These are phyloP conservation scores for Erodium texanum DNA, from an alignment of 441 rosid species.

Conservation along the genomic window DNA sequence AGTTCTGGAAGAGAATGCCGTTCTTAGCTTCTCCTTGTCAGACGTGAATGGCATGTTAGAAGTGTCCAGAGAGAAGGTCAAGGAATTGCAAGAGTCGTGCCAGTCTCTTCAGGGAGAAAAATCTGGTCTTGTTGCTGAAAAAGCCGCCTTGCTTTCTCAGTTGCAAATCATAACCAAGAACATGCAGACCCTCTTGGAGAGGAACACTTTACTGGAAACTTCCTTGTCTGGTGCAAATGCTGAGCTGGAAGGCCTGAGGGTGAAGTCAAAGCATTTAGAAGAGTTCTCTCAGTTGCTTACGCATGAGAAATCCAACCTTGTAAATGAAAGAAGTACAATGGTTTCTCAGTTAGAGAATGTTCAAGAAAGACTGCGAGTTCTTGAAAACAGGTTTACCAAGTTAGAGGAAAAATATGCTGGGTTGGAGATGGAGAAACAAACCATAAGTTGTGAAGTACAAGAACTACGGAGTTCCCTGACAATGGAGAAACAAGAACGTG, in stretches of 20 bases:
- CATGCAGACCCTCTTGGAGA: conserved; percentile 58
- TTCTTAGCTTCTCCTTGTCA: conserved; percentile 38
- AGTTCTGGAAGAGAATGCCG: conserved; percentile 44
- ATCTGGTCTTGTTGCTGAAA: conserved; percentile 36
- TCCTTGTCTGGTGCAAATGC: conserved; percentile 45
- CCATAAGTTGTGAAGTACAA: conserved; percentile 41
- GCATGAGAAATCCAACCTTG: conserved; percentile 43
- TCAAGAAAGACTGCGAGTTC: conserved; percentile 48
- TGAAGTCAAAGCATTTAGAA: conserved; percentile 51
- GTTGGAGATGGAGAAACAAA: conserved; percentile 42
- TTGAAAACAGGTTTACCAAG: conserved; percentile 55
- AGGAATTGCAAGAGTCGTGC: conserved; percentile 46
- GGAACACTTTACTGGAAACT: conserved; percentile 40
- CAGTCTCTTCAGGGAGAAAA: conserved; percentile 57
- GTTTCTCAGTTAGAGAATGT: conserved; percentile 38
- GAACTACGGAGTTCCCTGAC: conserved; percentile 50
- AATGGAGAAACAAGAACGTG: conserved; percentile 54
- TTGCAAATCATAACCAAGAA: conserved; percentile 56
- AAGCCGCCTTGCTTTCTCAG: conserved; percentile 68
- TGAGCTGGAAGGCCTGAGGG: conserved; percentile 56
- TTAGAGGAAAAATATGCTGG: conserved; percentile 39
- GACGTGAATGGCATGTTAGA: conserved; percentile 42
- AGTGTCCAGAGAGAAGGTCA: conserved; percentile 38
- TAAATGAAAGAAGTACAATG: conserved; percentile 41
- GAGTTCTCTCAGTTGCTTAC: conserved; percentile 51